phyloP scores from a whole-genome alignment of 352 stramenopile species.

The Globisporangium sylvaticum region DNA sequence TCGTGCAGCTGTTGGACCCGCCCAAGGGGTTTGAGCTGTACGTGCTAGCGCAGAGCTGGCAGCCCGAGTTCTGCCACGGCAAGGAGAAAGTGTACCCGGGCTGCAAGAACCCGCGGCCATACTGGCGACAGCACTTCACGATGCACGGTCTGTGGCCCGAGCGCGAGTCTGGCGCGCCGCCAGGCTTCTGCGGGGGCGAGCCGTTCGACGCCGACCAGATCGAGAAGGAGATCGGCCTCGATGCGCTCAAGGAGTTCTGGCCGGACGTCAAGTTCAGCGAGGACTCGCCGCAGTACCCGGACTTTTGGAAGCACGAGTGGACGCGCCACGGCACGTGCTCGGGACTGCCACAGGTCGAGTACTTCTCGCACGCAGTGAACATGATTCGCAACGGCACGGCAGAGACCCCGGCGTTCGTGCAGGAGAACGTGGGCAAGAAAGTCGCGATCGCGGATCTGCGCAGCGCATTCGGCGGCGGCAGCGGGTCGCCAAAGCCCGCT shows the following conservation, averaged over 20 bases:
- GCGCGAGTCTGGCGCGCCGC: slow-evolving; percentile 52
- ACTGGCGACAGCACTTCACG: slow-evolving; percentile 85
- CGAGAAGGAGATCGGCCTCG: slow-evolving; percentile 61
- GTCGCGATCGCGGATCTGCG: slow-evolving; percentile 48
- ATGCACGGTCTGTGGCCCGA: slow-evolving; percentile 90
- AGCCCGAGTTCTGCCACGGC: slow-evolving; percentile 77
- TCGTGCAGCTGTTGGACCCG: slow-evolving; percentile 16
- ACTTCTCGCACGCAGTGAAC: slow-evolving; percentile 82
- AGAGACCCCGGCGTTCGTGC: slow-evolving; percentile 55
- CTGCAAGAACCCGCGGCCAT: slow-evolving; percentile 56
- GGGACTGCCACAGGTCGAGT: slow-evolving; percentile 75
- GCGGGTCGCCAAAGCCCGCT: slow-evolving; percentile 11
- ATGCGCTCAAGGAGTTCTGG: slow-evolving; percentile 77
- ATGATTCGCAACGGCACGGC: slow-evolving; percentile 72
- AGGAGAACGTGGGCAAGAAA: slow-evolving; percentile 48
- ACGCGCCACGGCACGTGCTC: slow-evolving; percentile 92
- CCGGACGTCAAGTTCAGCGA: slow-evolving; percentile 79
- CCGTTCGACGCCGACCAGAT: slow-evolving; percentile 63
- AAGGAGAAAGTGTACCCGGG: slow-evolving; percentile 60
- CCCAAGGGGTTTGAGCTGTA: slow-evolving; percentile 74
- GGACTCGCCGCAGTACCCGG: slow-evolving; percentile 46
- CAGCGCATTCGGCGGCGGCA: slow-evolving; percentile 28
- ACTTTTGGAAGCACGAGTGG: slow-evolving; percentile 95
- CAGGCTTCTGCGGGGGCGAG: slow-evolving; percentile 69
- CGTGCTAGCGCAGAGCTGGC: slow-evolving; percentile 90